These are phyloP conservation scores for Xylaria multiplex DNA, from an alignment of 2,329 filamentous ascomycete genomes.

Conservation along the genomic window DNA sequence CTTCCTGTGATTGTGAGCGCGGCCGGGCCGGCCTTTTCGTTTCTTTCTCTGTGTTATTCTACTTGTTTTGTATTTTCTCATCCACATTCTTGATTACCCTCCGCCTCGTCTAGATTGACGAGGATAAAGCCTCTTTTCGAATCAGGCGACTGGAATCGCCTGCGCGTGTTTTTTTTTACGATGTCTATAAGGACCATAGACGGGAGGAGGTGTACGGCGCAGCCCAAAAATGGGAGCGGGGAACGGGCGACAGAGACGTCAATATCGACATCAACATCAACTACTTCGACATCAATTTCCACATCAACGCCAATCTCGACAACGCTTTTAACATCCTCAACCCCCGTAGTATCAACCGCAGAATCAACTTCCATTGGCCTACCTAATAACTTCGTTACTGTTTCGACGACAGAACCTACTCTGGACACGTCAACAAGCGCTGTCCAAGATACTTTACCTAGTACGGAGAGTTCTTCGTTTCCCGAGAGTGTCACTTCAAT, in stretches of 20 bases:
- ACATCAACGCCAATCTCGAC: slow-evolving; percentile 27
- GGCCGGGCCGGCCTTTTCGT: slow-evolving; percentile 54
- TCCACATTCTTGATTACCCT: slow-evolving; percentile 25
- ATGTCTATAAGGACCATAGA: slow-evolving; percentile 63
- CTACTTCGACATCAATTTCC: slow-evolving; percentile 26
- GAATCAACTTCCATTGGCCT: slow-evolving; percentile 18
- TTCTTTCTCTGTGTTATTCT: slow-evolving; percentile 47
- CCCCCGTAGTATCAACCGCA: slow-evolving; percentile 3
- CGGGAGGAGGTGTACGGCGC: slow-evolving; percentile 64
- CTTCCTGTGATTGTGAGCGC: slow-evolving; percentile 50
- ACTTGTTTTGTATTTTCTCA: slow-evolving; percentile 45
- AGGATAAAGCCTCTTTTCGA: slow-evolving; percentile 32
- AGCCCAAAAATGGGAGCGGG: slow-evolving; percentile 50
- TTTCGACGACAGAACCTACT: not conserved
- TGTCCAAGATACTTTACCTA: slow-evolving; percentile 45
- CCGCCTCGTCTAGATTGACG: slow-evolving; percentile 44
- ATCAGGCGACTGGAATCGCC: slow-evolving; percentile 59
- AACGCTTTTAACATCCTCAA: slow-evolving; percentile 34
- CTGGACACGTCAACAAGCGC: slow-evolving; percentile 17
- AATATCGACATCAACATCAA: slow-evolving; percentile 21
- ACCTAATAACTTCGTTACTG: not conserved
- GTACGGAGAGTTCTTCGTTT: slow-evolving; percentile 52
- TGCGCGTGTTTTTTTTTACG: slow-evolving; percentile 40
- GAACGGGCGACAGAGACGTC: slow-evolving; percentile 34
- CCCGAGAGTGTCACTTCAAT: slow-evolving; percentile 41